phyloP scores from a whole-genome alignment of 495 filamentous ascomycete genomes.

The Aspergillus sclerotioniger region DNA sequence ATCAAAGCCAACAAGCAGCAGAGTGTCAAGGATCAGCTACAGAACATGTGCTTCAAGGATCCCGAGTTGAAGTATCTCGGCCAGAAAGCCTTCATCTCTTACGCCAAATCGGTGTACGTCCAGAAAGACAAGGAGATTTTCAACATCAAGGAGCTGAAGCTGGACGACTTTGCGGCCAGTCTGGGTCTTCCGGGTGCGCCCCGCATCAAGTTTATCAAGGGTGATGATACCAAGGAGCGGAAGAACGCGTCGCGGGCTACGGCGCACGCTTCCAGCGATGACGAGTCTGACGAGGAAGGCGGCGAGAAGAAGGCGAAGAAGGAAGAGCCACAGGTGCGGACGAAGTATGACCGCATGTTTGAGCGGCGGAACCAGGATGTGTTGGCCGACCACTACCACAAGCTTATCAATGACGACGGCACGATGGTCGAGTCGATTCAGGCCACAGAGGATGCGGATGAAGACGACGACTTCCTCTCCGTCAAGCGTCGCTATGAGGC shows the following conservation, averaged over 20 bases:
- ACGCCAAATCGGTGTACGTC: slow-evolving; percentile 75
- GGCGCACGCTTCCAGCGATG: slow-evolving; percentile 46
- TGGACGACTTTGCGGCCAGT: slow-evolving; percentile 83
- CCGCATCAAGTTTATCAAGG: slow-evolving; percentile 87
- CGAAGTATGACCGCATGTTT: slow-evolving; percentile 96
- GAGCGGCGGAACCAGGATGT: slow-evolving; percentile 92
- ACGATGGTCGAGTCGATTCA: slow-evolving; percentile 39
- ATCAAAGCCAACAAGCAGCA: slow-evolving; percentile 87
- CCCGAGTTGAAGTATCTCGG: slow-evolving; percentile 92
- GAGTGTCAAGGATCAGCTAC: slow-evolving; percentile 75
- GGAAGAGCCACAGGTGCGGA: slow-evolving; percentile 69
- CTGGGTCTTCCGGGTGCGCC: slow-evolving; percentile 88
- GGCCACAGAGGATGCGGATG: slow-evolving; percentile 51
- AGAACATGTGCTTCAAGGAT: slow-evolving; percentile 93
- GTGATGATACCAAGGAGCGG: slow-evolving; percentile 74
- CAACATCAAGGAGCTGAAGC: slow-evolving; percentile 69
- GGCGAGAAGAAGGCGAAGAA: slow-evolving; percentile 45
- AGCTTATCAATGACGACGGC: slow-evolving; percentile 70
- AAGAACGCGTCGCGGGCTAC: slow-evolving; percentile 78
- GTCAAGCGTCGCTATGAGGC: slow-evolving; percentile 79
- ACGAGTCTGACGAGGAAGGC: slow-evolving; percentile 51
- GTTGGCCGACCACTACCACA: slow-evolving; percentile 87
- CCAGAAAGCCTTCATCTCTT: slow-evolving; percentile 92
- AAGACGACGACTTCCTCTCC: slow-evolving; percentile 77
- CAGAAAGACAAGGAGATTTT: slow-evolving; percentile 95